Base-by-base conservation (phyloP, 306 rosid genomes). In the Cucumis hystrix region DNA sequence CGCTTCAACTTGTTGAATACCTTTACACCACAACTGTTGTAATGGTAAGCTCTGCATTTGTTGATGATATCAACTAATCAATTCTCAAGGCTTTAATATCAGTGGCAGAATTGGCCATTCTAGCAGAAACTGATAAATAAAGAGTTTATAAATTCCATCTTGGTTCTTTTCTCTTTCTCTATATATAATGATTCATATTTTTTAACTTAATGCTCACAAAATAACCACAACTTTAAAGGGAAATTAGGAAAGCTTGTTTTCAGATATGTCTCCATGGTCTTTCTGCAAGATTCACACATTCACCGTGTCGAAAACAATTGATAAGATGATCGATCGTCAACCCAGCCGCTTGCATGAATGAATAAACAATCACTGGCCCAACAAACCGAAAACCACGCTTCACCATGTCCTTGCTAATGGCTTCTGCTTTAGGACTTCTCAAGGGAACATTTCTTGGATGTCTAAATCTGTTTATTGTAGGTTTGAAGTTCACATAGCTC, bases 221-320 rank as follows among this genome's bases (percentile, higher is more conserved):
- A 69, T 6, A 28, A 16, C 21, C 75, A 45, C 75, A 70, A 70
- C 75, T 23, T 45, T 14, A 21, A 70, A 70, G 75, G 56, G 21
- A 70, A 47, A 70, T 23, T 70, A 70, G 40, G 58, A 25, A 28
- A 25, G 7, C 35, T 28, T 51, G 76, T 49, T 28, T 41, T 82
- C 79, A 93, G 78, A 95, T 90, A 82, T 95, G 99, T 84, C 99
- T 96, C 99, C 99, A 96, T 39, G 98, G 99, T 82, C 99, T 89
- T 82, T 96, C 99, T 2, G 99, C 99, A n/a, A 92, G 92, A 81
- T 85, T 84, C 1, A 96, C 93, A 75, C 98, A 92, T 47, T 96
- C 98, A 78, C 37, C 39, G 18, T 92, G 91, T 66, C 99, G 83
- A 30, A 91, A 92, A 62, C 99, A 96, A 78, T 92, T 93, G 33